These are phyloP conservation scores for Nothophytophthora sp. DNA, from an alignment of 352 stramenopile genomes.

Conservation along the genomic window DNA sequence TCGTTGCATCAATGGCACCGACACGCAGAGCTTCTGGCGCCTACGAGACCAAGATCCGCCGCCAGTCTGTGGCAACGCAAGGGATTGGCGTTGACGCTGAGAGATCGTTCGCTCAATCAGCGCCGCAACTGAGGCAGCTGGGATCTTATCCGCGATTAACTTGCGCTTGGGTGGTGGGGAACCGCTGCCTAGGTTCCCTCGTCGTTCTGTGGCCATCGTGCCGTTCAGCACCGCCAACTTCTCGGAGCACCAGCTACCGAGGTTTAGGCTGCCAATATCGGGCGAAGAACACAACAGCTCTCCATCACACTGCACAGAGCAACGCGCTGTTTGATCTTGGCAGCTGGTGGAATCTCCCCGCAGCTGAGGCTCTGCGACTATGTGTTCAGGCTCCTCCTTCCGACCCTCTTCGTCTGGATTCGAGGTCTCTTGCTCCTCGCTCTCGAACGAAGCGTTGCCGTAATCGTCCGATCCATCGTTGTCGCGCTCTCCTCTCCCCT, in stretches of 20 bases:
- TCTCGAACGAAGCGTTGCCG: not conserved
- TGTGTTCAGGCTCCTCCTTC: not conserved
- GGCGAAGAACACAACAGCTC: not conserved
- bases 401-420: slow-evolving; percentile 3
- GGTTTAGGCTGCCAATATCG: not conserved
- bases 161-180: not conserved
- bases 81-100: not conserved
- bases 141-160: too few species aligned
- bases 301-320: not conserved
- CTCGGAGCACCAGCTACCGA: not conserved
- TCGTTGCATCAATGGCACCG: slow-evolving; percentile 14
- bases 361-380: not conserved
- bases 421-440: not conserved
- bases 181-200: not conserved
- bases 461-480: not conserved
- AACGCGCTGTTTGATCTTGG: too few species aligned
- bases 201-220: too few species aligned
- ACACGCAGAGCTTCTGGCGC: slow-evolving; percentile 1
- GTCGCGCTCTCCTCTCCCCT: not conserved
- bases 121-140: too few species aligned
- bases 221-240: not conserved
- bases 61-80: not conserved
- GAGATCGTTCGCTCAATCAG: not conserved
- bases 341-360: not conserved
- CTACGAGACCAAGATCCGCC: not conserved